Base-by-base conservation (phyloP, 306 rosid species). In the Arachis stenosperma region DNA sequence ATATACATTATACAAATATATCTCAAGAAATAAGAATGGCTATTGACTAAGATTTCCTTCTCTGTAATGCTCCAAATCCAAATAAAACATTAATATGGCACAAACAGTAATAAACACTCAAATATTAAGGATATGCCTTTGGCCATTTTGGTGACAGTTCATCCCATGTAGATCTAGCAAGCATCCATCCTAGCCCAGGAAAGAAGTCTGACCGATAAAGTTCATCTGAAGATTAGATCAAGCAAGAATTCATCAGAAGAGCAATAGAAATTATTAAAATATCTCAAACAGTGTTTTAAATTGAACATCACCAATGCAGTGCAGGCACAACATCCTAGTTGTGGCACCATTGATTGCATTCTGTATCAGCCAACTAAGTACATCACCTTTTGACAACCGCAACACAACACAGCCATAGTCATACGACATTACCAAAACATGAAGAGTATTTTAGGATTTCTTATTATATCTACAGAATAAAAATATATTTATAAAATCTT, bases 81-180 rank as follows among this genome's bases (percentile, higher is more conserved):
- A 33, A 33, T 2, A 33, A 29, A 62, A 69, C 15, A 61, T 33
- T 33, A 46, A 72, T 33, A 56, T 71, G 69, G 7, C 72, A 69
- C 70, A 74, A 47, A 73, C 14, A 83, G 22, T 39, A 60, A 77
- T 62, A 65, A 47, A 33, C 43, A 79, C 75, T 63, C 53, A 70
- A 87, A 51, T 48, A 74, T 71, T 55, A 90, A 90, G 98, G 98
- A 94, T 94, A 94, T 94, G 98, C 97, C 75, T 91, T 91, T 11
- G 98, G 98, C 98, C 97, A 94, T 83, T 94, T 94, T n/a, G 97
- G 97, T 69, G 98, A 94, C 55, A 94, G 87, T 83, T 94, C 97
- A 86, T 94, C 92, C 98, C 98, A 91, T 70, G 84, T 88, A 66
- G 90, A 83, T 88, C 84, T 88, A 73, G 78, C 48, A 62, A 94